Percentiles rank a stretch among this genome's conserved stretches.
Evolutionary conservation across 2,329 filamentous ascomycete species (phyloP).

Genomic region (Purpureocillium lavendulum): DNA sequence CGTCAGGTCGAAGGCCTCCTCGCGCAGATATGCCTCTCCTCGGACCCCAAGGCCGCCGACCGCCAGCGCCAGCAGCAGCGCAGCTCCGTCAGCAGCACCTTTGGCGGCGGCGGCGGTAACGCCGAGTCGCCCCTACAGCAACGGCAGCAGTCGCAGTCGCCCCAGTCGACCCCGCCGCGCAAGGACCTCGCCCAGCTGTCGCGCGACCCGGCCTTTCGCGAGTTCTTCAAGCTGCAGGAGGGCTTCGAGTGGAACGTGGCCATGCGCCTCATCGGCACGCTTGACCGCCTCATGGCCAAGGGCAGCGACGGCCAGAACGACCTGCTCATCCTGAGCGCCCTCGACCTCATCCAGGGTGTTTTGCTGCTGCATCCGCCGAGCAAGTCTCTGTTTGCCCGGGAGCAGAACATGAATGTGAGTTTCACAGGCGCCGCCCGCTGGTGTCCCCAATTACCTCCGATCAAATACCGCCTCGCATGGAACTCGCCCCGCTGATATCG

Average conservation of each 20-base stretch:
- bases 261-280: conserved; percentile 72
- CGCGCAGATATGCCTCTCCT: conserved; percentile 84
- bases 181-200: conserved; percentile 64
- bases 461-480: too few species aligned
- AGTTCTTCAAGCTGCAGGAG: conserved; percentile 95
- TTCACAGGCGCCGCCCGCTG: too few species aligned
- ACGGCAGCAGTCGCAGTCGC: too few species aligned
- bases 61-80: conserved; percentile 8
- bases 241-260: conserved; percentile 98
- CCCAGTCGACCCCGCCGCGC: too few species aligned
- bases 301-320: conserved; percentile 78
- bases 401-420: conserved; percentile 89
- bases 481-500: conserved; percentile 2
- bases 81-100: conserved; percentile 11
- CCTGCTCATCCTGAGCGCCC: conserved; percentile 74
- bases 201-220: conserved; percentile 80
- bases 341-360: conserved; percentile 83
- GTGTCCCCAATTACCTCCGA: not conserved
- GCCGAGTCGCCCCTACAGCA: conserved; percentile 16
- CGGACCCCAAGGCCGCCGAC: conserved; percentile 9
- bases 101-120: conserved; percentile 16
- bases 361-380: conserved; percentile 86
- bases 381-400: conserved; percentile 75
- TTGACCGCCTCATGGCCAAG: conserved; percentile 80
- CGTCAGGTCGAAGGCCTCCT: conserved; percentile 90